These are phyloP conservation scores for Colletotrichum sp. DNA, from an alignment of 2,329 filamentous ascomycete species.

Conservation along the genomic window DNA sequence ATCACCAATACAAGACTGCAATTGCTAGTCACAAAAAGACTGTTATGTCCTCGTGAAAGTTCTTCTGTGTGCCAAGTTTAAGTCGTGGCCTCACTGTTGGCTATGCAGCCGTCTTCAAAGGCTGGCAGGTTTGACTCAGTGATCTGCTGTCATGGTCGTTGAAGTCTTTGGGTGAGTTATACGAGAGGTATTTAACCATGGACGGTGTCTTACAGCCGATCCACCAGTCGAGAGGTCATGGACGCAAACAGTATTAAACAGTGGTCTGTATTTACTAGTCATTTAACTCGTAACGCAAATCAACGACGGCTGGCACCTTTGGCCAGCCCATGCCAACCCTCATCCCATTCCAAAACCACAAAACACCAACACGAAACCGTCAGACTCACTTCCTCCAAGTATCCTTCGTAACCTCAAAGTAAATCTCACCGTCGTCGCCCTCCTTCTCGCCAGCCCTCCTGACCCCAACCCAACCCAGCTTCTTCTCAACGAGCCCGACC, in stretches of 20 bases:
- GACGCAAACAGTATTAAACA: background rate
- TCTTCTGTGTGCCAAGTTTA: background rate
- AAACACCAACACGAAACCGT: background rate
- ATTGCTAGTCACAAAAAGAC: background rate
- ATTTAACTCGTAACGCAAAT: background rate
- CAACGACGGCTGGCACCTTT: background rate
- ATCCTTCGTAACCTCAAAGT: constrained; percentile 27
- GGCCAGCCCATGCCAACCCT: background rate
- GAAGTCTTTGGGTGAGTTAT: background rate
- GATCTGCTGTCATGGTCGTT: background rate
- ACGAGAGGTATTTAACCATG: background rate
- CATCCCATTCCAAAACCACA: background rate
- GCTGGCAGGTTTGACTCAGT: background rate
- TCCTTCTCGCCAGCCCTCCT: background rate
- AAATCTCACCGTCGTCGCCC: constrained; percentile 22
- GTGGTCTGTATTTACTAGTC: background rate
- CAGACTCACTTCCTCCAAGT: constrained; percentile 18
- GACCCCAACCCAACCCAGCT: constrained; percentile 26
- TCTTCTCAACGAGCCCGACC: constrained; percentile 25
- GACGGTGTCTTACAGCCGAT: background rate
- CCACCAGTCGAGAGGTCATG: background rate
- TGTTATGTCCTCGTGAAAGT: background rate
- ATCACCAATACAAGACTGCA: background rate
- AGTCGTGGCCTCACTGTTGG: background rate
- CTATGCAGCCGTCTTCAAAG: background rate